A percentile compares a stretch with the other conserved stretches of the same genome.
phyloP scores from a whole-genome alignment of 1,284 basidiomycete species.

The Rhodotorula sp. region DNA sequence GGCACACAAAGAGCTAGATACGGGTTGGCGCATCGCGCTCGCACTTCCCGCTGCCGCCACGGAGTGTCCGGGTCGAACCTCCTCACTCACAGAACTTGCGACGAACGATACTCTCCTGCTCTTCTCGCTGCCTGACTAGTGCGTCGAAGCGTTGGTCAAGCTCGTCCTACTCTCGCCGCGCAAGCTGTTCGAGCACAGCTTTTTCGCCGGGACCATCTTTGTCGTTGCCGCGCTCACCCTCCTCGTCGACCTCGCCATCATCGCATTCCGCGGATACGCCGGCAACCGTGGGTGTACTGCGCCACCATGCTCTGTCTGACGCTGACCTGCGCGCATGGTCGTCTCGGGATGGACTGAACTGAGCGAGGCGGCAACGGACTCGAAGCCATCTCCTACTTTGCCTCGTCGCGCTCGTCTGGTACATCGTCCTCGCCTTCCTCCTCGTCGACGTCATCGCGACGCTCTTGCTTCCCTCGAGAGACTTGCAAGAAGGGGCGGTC shows the following conservation, averaged over 20 bases:
- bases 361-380: neutral
- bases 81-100: neutral
- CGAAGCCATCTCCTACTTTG: constrained; percentile 10
- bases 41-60: neutral
- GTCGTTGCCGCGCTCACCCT: neutral
- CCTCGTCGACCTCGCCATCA: neutral
- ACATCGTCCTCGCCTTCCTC: constrained; percentile 7
- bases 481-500: constrained; percentile 25
- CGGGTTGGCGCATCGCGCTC: too few relatives aligned
- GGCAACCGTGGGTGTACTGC: neutral
- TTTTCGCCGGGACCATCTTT: constrained; percentile 18
- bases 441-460: constrained; percentile 17
- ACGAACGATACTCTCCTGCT: neutral
- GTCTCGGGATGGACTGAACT: neutral
- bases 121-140: neutral
- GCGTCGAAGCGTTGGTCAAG: neutral
- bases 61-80: neutral
- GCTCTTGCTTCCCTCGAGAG: constrained; percentile 13
- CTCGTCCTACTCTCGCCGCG: constrained; percentile 11
- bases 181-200: constrained; percentile 8
- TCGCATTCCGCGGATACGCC: constrained; percentile 2
- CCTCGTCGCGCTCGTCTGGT: constrained; percentile 10
- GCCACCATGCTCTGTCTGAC: neutral
- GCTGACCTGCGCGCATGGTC: neutral
- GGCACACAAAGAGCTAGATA: neutral